Base-by-base conservation (phyloP, 371 early-diverging fungal genomes). In the Haplosporangium sp. region DNA sequence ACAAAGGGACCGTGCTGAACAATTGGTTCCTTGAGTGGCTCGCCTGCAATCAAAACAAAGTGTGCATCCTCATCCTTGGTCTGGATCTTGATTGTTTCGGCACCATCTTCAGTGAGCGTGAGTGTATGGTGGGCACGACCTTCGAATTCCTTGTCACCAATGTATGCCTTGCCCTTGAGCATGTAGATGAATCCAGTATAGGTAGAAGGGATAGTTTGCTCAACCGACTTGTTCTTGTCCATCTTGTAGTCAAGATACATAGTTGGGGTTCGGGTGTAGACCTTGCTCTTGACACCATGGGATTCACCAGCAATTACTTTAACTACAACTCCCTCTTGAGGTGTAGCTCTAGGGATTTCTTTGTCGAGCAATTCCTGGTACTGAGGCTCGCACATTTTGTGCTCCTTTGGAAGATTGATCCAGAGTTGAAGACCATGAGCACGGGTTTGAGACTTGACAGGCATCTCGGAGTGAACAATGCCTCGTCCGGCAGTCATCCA, bases 341-440 rank as follows among this genome's bases (percentile, higher is more conserved):
- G 78, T 37, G 35, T 58, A 3, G 85, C 87, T 10, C 84, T 62
- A 44, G 89, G 86, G 13, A 91, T 84, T 40, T 88, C 60, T 53
- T 79, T 79, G 39, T 86, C 88, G 15, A 78, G 76, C 38, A 90
- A 77, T 27, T 94, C 93, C 77, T 94, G 93, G 76, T 93, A 93
- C 39, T 50, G 50, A 4, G 50, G 50, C 4, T 50, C 50, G 4
- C 50, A 50, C 50, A 50, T 50, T n/a, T 50, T 50, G 50, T 50
- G 50, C 15, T 50, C 50, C 50, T 50, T 50, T 3, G 50, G 50
- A 2, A 50, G 7, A n/a, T 50, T 50, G 7, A 50, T 50, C 50
- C 50, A 50, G 50, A 50, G 50, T 7, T 50, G 50, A 50, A 50
- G 50, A n/a, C 50, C 50, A n/a, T 50, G 50, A 15, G 50, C 50